Evolutionary conservation across 2,329 filamentous ascomycete genomes (phyloP).

Genomic region (Botrytis paeoniae): DNA sequence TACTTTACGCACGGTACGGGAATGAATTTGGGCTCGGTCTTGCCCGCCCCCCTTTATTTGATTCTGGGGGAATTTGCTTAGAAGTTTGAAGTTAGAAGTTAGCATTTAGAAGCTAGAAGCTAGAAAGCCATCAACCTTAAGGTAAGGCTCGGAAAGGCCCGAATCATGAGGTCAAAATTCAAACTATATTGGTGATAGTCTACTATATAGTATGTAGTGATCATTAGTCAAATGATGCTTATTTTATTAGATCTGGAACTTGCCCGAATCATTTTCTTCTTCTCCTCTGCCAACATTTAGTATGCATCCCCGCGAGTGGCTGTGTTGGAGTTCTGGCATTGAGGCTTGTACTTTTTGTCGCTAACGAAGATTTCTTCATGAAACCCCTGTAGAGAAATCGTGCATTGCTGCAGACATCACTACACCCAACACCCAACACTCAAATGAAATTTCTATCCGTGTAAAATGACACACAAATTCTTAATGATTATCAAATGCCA

Average conservation of each 20-base stretch:
- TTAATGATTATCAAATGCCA: background rate
- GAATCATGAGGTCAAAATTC: background rate
- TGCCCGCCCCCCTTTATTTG: background rate
- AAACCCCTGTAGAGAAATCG: background rate
- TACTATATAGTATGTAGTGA: background rate
- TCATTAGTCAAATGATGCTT: constrained; percentile 2
- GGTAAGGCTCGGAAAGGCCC: background rate
- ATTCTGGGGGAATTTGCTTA: background rate
- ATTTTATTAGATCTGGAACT: background rate
- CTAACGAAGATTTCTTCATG: background rate
- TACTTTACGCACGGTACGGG: background rate
- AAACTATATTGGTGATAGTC: background rate
- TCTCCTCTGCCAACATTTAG: background rate
- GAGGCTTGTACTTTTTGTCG: background rate
- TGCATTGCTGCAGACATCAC: background rate
- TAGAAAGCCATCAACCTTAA: background rate
- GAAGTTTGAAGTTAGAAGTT: background rate
- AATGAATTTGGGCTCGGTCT: background rate
- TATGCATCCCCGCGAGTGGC: background rate
- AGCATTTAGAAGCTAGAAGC: background rate
- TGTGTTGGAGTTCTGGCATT: background rate
- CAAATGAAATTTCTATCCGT: background rate
- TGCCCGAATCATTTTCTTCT: background rate
- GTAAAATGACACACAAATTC: background rate
- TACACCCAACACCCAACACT: background rate